Conservation (phyloP, 2,329 filamentous ascomycete species). For the Fusarium sarcochroum region DNA sequence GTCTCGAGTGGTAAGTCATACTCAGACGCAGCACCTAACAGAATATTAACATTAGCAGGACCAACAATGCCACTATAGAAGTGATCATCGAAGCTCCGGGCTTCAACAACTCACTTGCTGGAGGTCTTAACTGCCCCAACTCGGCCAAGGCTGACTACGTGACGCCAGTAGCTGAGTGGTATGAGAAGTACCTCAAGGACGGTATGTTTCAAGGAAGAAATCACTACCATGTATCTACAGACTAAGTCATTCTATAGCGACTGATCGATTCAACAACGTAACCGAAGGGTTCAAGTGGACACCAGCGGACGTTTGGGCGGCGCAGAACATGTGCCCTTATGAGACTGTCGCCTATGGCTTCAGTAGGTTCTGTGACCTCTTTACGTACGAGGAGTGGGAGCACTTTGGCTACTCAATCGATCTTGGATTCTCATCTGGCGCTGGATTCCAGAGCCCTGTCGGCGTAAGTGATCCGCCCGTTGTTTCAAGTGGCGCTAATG, state of each 20-base stretch:
- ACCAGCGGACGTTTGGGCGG: constrained; percentile 73
- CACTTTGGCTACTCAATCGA: constrained; percentile 80
- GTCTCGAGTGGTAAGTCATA: constrained; percentile 71
- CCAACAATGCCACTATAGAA: constrained; percentile 79
- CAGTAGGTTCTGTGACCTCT: constrained; percentile 80
- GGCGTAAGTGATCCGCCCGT: constrained; percentile 59
- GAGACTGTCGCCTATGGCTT: constrained; percentile 84
- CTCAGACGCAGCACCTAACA: no score
- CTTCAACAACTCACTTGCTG: constrained; percentile 80
- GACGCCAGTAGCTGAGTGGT: constrained; percentile 72
- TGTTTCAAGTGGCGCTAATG: not conserved
- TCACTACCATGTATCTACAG: not conserved
- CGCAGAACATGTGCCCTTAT: constrained; percentile 81
- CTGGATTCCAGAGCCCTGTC: constrained; percentile 74
- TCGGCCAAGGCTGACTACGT: constrained; percentile 65
- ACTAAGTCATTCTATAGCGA: constrained; percentile 60
- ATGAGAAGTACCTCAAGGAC: constrained; percentile 73
- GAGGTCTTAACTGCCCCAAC: constrained; percentile 77
- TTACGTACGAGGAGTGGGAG: constrained; percentile 81
- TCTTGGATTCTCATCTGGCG: constrained; percentile 72
- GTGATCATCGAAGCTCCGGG: constrained; percentile 74
- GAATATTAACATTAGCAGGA: constrained; percentile 56
- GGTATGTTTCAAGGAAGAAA: constrained; percentile 52
- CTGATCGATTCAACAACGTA: constrained; percentile 69
- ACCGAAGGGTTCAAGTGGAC: constrained; percentile 75